Conservation (phyloP, 176 grass and related monocot species). For the Triticum timopheevii region DNA sequence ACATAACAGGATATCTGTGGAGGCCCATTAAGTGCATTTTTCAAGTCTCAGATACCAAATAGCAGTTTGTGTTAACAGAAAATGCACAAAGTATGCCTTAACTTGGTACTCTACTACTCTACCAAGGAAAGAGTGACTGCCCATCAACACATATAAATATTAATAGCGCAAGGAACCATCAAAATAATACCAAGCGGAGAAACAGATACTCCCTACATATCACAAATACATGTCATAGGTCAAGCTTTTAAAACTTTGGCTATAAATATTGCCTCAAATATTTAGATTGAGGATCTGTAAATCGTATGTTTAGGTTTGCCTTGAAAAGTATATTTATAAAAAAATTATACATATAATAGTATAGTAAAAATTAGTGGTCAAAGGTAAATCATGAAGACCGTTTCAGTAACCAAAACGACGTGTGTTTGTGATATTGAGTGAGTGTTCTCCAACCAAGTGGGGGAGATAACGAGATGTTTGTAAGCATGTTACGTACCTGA, state of each 20-base stretch:
- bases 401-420: not conserved
- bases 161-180: not conserved
- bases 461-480: not conserved
- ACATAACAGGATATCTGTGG: not conserved
- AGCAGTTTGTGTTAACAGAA: not conserved
- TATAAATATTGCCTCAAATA: not conserved
- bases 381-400: not conserved
- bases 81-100: not conserved
- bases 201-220: not conserved
- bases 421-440: not conserved
- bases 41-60: not conserved
- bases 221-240: not conserved
- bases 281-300: not conserved
- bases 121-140: not conserved
- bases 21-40: not conserved
- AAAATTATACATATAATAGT: too few species aligned
- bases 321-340: not conserved
- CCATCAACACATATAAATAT: not conserved
- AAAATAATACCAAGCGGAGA: not conserved
- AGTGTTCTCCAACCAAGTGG: not conserved
- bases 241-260: not conserved
- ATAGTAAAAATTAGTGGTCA: not conserved
- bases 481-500: slow-evolving; percentile 52
- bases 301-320: not conserved
- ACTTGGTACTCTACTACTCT: not conserved